Conservation (phyloP, 192 early-diverging fungal species). For the Geranomyces michiganensis region DNA sequence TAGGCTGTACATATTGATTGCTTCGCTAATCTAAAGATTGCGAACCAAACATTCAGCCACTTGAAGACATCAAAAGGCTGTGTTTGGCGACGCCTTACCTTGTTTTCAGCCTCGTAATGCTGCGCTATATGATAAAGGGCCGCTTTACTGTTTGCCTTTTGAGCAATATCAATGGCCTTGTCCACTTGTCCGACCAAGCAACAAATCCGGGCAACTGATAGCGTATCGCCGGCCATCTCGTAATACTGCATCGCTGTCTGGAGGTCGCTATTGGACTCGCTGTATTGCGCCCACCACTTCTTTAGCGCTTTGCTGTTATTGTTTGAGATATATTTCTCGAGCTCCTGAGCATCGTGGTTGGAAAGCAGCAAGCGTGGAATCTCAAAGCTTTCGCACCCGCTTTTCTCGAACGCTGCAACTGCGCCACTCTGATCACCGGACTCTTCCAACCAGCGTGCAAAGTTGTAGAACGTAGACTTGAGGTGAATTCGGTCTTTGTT, state of each 20-base stretch:
- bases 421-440: conserved; percentile 53
- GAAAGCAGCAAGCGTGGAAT: conserved; percentile 41
- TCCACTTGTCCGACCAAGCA: conserved; percentile 52
- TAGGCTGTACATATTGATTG: conserved; percentile 49
- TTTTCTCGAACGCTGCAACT: conserved; percentile 58
- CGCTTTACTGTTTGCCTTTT: conserved; percentile 39
- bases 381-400: conserved; percentile 28
- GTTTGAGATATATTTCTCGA: conserved; percentile 43
- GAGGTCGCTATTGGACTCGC: conserved; percentile 46
- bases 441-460: conserved; percentile 49
- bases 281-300: conserved; percentile 64
- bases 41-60: conserved; percentile 13
- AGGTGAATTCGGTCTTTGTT: conserved; percentile 49
- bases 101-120: conserved; percentile 53
- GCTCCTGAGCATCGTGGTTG: conserved; percentile 25
- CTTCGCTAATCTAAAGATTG: conserved; percentile 50
- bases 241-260: conserved; percentile 51
- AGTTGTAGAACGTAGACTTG: conserved; percentile 49
- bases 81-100: conserved; percentile 31
- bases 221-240: conserved; percentile 45
- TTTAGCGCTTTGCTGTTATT: conserved; percentile 33
- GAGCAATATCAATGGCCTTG: conserved; percentile 49
- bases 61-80: background rate
- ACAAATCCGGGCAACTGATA: conserved; percentile 51
- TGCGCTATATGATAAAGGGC: conserved; percentile 52